Percentiles rank a stretch among this genome's conserved stretches.
Conservation (phyloP, 352 stramenopile genomes). For the Phytophthora hibernalis region DNA sequence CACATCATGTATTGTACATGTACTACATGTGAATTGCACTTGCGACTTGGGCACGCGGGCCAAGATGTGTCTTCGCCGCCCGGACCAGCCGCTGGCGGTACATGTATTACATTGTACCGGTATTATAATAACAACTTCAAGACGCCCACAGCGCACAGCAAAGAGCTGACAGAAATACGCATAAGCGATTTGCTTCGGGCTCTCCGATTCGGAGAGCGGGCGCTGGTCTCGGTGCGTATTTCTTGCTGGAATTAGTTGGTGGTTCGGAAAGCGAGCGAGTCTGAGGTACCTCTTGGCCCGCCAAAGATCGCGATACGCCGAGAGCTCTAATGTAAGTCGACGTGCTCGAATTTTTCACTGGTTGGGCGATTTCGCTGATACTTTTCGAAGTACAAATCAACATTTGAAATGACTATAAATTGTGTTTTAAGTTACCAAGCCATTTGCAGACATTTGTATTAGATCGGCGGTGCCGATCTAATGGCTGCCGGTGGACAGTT, state of each 20-base stretch:
- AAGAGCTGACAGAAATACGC: conserved; percentile 24
- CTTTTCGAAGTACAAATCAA: no score
- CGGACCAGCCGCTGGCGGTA: conserved; percentile 1
- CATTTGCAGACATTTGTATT: no score
- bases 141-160: conserved; percentile 6
- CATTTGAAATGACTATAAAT: no score
- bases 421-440: no score
- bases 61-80: conserved; percentile 25
- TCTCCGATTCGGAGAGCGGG: no score
- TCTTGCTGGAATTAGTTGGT: no score
- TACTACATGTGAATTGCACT: conserved; percentile 31
- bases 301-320: conserved; percentile 10
- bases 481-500: not conserved
- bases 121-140: conserved; percentile 19
- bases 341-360: no score
- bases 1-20: no score
- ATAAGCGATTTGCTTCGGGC: conserved; percentile 4
- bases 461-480: not conserved
- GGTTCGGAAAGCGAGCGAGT: no score
- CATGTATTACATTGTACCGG: not conserved
- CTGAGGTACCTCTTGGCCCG: conserved; percentile 12
- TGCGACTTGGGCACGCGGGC: conserved; percentile 17
- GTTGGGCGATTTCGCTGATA: conserved; percentile 3
- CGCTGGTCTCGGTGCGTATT: not conserved
- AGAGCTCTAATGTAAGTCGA: no score